Evolutionary conservation across 805 yeast species (phyloP).

Genomic region (Wickerhamomyces canadensis): DNA sequence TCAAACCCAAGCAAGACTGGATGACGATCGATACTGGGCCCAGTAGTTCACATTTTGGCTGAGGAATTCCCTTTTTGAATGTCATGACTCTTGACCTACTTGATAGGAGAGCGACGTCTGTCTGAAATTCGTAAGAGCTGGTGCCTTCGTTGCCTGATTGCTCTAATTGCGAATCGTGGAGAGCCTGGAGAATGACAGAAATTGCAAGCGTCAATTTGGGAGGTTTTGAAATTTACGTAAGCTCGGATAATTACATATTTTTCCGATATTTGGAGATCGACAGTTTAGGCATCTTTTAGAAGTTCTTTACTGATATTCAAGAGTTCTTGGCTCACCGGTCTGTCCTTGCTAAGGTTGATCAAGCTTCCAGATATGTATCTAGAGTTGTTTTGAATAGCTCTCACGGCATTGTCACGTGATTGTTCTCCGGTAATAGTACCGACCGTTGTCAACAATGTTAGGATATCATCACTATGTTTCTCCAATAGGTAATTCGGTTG

Average conservation of each 20-base stretch:
- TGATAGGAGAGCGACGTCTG: no score
- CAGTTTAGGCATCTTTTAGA: background rate
- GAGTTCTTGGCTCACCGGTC: background rate
- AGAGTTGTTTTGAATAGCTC: conserved; percentile 5
- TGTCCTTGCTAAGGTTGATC: background rate
- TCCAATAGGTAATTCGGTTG: conserved; percentile 9
- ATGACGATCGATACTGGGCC: conserved; percentile 85
- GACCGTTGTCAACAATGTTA: conserved; percentile 8
- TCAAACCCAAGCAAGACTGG: conserved; percentile 69
- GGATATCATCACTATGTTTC: conserved; percentile 7
- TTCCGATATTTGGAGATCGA: no score
- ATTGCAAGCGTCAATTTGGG: no score
- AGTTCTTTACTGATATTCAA: background rate
- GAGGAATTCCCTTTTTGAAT: background rate
- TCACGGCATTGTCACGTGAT: background rate
- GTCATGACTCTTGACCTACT: no score
- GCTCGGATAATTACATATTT: no score
- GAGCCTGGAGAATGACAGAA: no score
- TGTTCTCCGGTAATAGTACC: conserved; percentile 1
- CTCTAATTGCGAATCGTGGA: no score
- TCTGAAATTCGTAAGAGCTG: no score
- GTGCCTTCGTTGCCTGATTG: no score
- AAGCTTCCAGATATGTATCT: conserved; percentile 5
- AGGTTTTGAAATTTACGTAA: no score
- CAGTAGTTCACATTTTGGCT: conserved; percentile 48